Evolutionary conservation across 345 rosid genomes (phyloP).

Genomic region (Schrenkiella parvula): DNA sequence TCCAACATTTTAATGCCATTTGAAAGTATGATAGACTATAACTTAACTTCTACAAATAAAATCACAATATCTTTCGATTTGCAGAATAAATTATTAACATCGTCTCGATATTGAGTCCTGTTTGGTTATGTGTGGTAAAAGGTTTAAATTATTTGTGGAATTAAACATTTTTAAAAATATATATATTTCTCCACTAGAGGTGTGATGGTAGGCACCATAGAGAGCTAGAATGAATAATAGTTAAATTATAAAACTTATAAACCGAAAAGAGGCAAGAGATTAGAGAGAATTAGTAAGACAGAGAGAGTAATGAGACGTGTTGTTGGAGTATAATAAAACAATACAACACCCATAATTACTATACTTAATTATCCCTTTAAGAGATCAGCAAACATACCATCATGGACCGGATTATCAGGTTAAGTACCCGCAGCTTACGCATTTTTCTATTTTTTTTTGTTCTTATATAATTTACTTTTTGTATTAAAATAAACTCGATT

Average conservation of each 20-base stretch:
- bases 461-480: no score
- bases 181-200: neutral
- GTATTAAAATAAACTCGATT: no score
- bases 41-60: neutral
- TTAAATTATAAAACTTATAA: no score
- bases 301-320: slow-evolving; percentile 21
- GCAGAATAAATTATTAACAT: neutral
- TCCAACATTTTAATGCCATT: neutral
- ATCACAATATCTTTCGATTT: neutral
- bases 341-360: slow-evolving; percentile 19
- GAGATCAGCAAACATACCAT: slow-evolving; percentile 18
- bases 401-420: slow-evolving; percentile 26
- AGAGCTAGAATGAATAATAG: neutral
- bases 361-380: slow-evolving; percentile 20
- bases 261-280: neutral
- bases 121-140: neutral
- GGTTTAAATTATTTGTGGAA: neutral
- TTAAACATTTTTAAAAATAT: neutral
- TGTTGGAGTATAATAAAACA: neutral
- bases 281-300: neutral
- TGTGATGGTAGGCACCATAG: neutral
- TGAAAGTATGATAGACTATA: neutral
- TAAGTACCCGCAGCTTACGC: neutral
- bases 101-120: neutral
- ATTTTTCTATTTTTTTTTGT: no score